Base-by-base conservation (phyloP, 2,329 filamentous ascomycete genomes). In the Penicillium sp. region DNA sequence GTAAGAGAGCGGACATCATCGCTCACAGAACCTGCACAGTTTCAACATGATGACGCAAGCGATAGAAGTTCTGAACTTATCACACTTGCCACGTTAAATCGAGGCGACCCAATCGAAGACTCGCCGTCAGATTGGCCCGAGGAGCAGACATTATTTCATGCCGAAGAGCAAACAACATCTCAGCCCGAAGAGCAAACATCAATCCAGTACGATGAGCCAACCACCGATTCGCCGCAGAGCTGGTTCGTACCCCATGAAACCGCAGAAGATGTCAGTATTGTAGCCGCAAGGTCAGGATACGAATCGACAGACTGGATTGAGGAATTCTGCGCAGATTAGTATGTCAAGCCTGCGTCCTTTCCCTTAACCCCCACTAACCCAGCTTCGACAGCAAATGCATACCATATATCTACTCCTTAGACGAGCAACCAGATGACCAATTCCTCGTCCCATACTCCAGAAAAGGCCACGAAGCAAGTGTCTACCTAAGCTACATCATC, bases 401-500 rank as follows among this genome's bases (percentile, higher is more conserved):
- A 51, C 19, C 49, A 4, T 27, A 51, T 14, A 31, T 51, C 19
- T 51, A 51, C 49, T 51, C 49, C 18, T 16, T 51, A 16, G 49
- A 51, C 11, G 49, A 39, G 14, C 16, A 37, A 6, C 49, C 56
- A 10, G 50, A 50, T 2, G 43, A 50, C 14, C 50, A 54, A 37
- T 58, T 54, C 55, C 18, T 61, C 64, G 6, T 49, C 27, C 69
- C 70, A 5, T 61, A 62, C 27, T 70, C 70, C 27, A 67, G 60
- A 37, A 65, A 86, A 70, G 86, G 86, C 36, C 83, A 86, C 66
- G 86, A 89, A 72, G 85, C 83, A 36, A 83, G 85, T 74, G 81
- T 85, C 7, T 88, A 88, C 68, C 77, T 87, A 39, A 83, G 80
- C 40, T 87, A 85, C 71, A 81, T 88, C 66, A 81, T 86, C 66